A percentile compares a stretch with the other conserved stretches of the same genome.
Conservation (phyloP, 1,139 yeast species). For the Pichia norvegensis region DNA sequence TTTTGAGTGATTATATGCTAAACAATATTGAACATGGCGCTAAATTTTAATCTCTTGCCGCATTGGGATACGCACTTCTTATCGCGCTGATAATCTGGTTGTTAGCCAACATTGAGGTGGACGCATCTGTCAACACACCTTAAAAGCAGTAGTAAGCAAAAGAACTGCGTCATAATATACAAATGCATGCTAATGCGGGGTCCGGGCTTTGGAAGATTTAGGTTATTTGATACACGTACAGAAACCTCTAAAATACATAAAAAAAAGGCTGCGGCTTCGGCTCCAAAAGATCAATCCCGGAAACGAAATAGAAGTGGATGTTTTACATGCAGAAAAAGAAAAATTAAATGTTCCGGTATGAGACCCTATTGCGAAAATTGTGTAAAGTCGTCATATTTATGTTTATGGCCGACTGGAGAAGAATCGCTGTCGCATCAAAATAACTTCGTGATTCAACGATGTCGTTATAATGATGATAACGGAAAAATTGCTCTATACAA, state of each 20-base stretch:
- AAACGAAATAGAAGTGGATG: constrained; percentile 15
- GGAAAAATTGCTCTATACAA: neutral
- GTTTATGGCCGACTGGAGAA: constrained; percentile 32
- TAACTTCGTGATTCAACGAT: constrained; percentile 4
- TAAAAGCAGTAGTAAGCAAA: too few relatives aligned
- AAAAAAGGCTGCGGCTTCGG: neutral
- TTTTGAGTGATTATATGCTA: too few relatives aligned
- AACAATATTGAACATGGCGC: too few relatives aligned
- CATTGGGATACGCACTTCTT: neutral
- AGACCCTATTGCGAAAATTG: constrained; percentile 31
- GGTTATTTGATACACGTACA: neutral
- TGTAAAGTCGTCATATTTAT: constrained; percentile 28
- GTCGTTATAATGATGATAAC: neutral
- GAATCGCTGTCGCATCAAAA: constrained; percentile 25
- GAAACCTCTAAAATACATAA: neutral
- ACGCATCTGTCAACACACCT: too few relatives aligned
- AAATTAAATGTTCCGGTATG: constrained; percentile 37
- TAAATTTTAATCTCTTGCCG: neutral
- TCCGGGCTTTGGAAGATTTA: neutral
- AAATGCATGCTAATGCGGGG: neutral
- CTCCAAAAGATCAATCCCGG: neutral
- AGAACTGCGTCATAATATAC: too few relatives aligned
- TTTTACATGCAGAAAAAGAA: constrained; percentile 30
- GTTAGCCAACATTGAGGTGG: too few relatives aligned
- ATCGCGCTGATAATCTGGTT: too few relatives aligned